These are phyloP conservation scores for Hyaloperonospora brassicae DNA, from an alignment of 352 stramenopile genomes.

Conservation along the genomic window DNA sequence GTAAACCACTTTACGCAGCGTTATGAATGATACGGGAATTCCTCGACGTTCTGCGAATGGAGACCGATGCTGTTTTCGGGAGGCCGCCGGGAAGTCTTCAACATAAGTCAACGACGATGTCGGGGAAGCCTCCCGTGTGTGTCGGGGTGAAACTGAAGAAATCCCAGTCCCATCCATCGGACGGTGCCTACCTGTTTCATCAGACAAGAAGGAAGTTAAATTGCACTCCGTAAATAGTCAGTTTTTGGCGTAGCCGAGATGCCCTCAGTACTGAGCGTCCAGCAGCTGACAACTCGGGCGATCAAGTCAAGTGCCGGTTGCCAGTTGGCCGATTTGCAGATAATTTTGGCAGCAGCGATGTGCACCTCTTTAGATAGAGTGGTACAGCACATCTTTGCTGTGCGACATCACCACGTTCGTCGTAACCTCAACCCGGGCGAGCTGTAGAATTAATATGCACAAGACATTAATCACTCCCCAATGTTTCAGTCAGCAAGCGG, in stretches of 20 bases:
- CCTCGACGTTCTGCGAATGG: too few relatives aligned
- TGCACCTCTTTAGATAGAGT: not conserved
- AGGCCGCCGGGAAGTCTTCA: not conserved
- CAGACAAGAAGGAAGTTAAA: not conserved
- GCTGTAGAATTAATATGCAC: not conserved
- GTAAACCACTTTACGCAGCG: not conserved
- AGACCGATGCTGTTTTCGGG: not conserved
- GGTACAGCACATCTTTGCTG: not conserved
- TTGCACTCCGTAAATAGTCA: not conserved
- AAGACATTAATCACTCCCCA: not conserved
- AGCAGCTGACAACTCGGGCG: not conserved
- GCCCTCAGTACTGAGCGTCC: not conserved
- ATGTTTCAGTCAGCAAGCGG: not conserved
- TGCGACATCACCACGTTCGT: not conserved
- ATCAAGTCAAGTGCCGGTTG: not conserved
- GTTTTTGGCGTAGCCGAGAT: not conserved
- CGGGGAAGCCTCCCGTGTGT: not conserved
- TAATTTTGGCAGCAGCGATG: not conserved
- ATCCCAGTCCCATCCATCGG: not conserved
- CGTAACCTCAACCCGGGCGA: too few relatives aligned
- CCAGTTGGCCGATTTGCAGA: not conserved
- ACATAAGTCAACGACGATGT: not conserved
- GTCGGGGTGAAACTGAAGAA: not conserved
- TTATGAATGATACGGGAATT: not conserved
- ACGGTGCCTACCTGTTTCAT: not conserved